These are phyloP conservation scores for Tetrahymena borealis DNA, from an alignment of 73 alveolate species.

Conservation along the genomic window DNA sequence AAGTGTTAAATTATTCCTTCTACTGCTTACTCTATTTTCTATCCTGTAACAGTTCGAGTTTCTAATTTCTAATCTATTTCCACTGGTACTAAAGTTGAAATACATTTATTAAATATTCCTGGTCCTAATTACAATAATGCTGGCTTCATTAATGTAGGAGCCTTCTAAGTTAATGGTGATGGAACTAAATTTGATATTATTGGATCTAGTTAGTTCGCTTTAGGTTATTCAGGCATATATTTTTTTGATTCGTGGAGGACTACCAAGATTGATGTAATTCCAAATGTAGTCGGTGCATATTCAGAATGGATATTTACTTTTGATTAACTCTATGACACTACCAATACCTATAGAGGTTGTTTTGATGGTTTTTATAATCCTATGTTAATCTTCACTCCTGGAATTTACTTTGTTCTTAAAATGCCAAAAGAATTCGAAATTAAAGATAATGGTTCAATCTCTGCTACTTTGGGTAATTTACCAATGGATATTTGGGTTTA, in stretches of 20 bases:
- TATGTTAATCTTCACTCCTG: not conserved
- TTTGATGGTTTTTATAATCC: not conserved
- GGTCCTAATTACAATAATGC: not conserved
- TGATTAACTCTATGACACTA: not conserved
- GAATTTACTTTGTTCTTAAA: not conserved
- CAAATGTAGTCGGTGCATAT: slow-evolving; percentile 34
- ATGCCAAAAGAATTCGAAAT: not conserved
- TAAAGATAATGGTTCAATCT: not conserved
- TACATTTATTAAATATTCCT: slow-evolving; percentile 15
- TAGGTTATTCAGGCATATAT: not conserved
- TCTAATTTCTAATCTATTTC: slow-evolving; percentile 10
- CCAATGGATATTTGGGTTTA: not conserved
- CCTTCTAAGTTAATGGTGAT: slow-evolving; percentile 28
- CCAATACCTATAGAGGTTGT: not conserved
- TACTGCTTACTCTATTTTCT: not conserved
- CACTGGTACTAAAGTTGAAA: slow-evolving; percentile 15
- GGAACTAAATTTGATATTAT: slow-evolving; percentile 8
- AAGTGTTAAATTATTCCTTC: slow-evolving; percentile 11
- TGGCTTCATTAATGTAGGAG: slow-evolving; percentile 9
- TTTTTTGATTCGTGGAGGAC: not conserved
- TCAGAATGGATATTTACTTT: not conserved
- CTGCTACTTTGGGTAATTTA: not conserved
- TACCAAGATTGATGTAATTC: not conserved
- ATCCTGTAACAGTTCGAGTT: slow-evolving; percentile 26
- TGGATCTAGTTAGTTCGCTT: not conserved